Evolutionary conservation across 768 basidiomycete genomes (phyloP).

Genomic region (Melanogaster broomeanus): DNA sequence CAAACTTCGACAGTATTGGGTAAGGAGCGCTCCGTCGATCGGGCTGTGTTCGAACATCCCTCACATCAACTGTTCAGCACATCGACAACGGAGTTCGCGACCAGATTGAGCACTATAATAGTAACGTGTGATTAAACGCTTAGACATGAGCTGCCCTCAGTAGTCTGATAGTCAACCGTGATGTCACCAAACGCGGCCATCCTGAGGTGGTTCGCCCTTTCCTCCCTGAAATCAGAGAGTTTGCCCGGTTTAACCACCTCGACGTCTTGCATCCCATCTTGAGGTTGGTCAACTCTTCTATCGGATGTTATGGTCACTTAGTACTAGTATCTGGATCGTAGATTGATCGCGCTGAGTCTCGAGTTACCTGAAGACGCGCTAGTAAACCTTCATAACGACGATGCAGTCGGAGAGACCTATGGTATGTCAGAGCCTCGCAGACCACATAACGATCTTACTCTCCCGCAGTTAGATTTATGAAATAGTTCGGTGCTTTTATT

Average conservation of each 20-base stretch:
- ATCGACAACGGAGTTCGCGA: slow-evolving; percentile 64
- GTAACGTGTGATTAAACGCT: slow-evolving; percentile 35
- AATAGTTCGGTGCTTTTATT: slow-evolving; percentile 48
- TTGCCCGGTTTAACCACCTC: slow-evolving; percentile 51
- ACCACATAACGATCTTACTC: background rate
- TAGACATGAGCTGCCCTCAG: background rate
- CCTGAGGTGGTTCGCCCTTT: slow-evolving; percentile 51
- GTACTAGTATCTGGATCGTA: slow-evolving; percentile 13
- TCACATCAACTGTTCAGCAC: slow-evolving; percentile 40
- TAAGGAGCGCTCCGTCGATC: slow-evolving; percentile 15
- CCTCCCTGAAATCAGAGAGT: slow-evolving; percentile 52
- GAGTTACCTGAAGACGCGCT: slow-evolving; percentile 56
- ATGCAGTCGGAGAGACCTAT: slow-evolving; percentile 43
- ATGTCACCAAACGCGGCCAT: slow-evolving; percentile 47
- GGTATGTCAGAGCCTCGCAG: slow-evolving; percentile 27
- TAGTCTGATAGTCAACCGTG: slow-evolving; percentile 46
- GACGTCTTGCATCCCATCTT: slow-evolving; percentile 52
- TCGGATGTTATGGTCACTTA: background rate
- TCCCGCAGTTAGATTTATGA: slow-evolving; percentile 59
- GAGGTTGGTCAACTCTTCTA: slow-evolving; percentile 27
- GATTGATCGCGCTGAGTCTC: slow-evolving; percentile 51
- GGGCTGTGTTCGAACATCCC: background rate
- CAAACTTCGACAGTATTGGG: slow-evolving; percentile 53
- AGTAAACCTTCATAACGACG: slow-evolving; percentile 48
- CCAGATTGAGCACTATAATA: slow-evolving; percentile 64